Evolutionary conservation across 176 grass and related monocot genomes (phyloP), one percentile per base, ranked within the genome.

Genomic region (Alloteropsis semialata): DNA sequence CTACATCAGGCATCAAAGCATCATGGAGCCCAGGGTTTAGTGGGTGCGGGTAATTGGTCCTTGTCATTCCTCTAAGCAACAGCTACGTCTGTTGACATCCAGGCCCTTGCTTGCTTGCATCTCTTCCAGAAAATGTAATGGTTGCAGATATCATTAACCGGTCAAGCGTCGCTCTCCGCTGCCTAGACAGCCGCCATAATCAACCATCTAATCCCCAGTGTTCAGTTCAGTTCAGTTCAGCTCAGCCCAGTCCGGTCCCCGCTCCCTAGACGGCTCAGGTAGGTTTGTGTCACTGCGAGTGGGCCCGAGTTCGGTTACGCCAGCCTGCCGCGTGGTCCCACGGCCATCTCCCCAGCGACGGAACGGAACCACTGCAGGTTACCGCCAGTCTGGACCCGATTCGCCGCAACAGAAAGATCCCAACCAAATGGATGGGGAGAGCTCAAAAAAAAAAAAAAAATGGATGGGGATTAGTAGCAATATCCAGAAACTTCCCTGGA

Each of bases 31-130:
- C 36, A 62, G 46, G 21, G 24, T 17, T 65, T 18, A 61, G 53
- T 76, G 22, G 70, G 21, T 78, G 79, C 65, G 66, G 84, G 46
- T 86, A 72, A 39, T 58, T 78, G 49, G 65, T 83, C 79, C 5
- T 62, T 74, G 30, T 83, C 88, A 82, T 68, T 74, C 24, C 45
- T 27, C 22, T 21, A 75, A 83, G 79, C 74, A 79, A 74, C 79
- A 83, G 74, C 73, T 83, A 86, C 67, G 44, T 32, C 25, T 66
- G 46, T 67, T 90, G 75, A 81, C 76, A 72, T 15, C 13, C 30
- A 34, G 14, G 14, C n/a, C 12, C 0, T 58, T 3, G 66, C 39
- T 65, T 60, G 65, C 82, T 88, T 85, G 82, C 46, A 74, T n/a
- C n/a, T n/a, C n/a, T n/a, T n/a, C n/a, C n/a, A n/a, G n/a, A n/a